These are phyloP conservation scores for Coemansia sp. DNA, from an alignment of 192 early-diverging fungal genomes.

Conservation along the genomic window DNA sequence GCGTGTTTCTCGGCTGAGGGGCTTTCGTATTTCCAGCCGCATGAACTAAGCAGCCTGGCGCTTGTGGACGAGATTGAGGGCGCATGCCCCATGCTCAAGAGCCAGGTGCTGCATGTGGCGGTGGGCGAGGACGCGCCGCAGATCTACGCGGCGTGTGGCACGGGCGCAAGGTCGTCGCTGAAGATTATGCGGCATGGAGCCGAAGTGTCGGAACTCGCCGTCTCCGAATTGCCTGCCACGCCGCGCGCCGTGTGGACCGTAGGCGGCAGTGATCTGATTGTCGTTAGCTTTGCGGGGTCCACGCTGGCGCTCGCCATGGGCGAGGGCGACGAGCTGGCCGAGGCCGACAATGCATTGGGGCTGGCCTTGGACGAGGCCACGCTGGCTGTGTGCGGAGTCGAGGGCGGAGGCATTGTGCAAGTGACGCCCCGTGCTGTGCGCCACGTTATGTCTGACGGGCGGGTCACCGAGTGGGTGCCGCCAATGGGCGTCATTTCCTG, in stretches of 20 bases:
- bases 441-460: conserved; percentile 83
- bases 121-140: conserved; percentile 89
- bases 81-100: conserved; percentile 77
- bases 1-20: conserved; percentile 6
- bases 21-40: conserved; percentile 68
- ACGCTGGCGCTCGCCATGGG: conserved; percentile 93
- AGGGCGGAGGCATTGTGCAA: conserved; percentile 87
- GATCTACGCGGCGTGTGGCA: conserved; percentile 88
- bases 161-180: conserved; percentile 78
- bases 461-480: conserved; percentile 93
- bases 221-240: conserved; percentile 89
- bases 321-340: conserved; percentile 92
- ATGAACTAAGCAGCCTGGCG: conserved; percentile 76
- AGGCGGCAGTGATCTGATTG: conserved; percentile 79
- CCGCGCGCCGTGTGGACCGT: conserved; percentile 88
- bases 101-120: conserved; percentile 85
- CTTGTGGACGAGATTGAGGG: conserved; percentile 93
- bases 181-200: conserved; percentile 90
- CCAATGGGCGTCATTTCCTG: conserved; percentile 69
- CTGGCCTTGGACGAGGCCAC: conserved; percentile 72
- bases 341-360: conserved; percentile 90
- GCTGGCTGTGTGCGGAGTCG: conserved; percentile 77
- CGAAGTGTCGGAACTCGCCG: conserved; percentile 90
- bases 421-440: conserved; percentile 89
- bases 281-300: conserved; percentile 90